Evolutionary conservation across 306 rosid species (phyloP).

Genomic region (Quercus mongolica): DNA sequence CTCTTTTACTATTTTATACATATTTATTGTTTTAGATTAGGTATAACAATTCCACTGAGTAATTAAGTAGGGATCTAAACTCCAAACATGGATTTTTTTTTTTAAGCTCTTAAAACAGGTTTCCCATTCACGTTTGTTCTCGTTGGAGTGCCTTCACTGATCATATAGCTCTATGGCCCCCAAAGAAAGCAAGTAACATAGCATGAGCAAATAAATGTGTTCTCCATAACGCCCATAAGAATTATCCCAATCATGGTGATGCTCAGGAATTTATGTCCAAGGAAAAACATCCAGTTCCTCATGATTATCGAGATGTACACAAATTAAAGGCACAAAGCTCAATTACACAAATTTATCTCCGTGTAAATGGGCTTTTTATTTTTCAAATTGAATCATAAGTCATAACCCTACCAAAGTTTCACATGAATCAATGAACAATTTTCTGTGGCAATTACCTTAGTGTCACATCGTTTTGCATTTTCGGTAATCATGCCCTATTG

Average conservation of each 20-base stretch:
- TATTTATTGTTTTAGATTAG: no score
- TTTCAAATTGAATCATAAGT: slow-evolving; percentile 10
- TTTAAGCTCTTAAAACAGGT: no score
- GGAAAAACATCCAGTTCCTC: neutral
- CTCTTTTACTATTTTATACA: no score
- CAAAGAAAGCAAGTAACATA: no score
- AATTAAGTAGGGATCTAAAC: no score
- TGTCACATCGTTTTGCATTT: slow-evolving; percentile 1
- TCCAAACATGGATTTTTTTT: no score
- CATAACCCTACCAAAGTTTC: slow-evolving; percentile 32
- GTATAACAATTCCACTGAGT: no score
- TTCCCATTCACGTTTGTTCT: no score
- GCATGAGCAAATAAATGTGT: neutral
- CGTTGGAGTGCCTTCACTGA: no score
- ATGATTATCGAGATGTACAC: neutral
- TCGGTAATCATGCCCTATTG: slow-evolving; percentile 14
- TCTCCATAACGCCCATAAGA: neutral
- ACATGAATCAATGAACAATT: slow-evolving; percentile 21
- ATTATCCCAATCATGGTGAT: neutral
- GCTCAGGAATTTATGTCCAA: neutral
- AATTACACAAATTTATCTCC: slow-evolving; percentile 9
- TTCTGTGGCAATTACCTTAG: neutral
- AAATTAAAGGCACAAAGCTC: neutral
- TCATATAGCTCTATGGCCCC: no score
- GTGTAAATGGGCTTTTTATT: neutral